Percentiles rank a stretch among this genome's conserved stretches.
These are phyloP conservation scores for Wickerhamiella cacticola DNA, from an alignment of 805 yeast species.

Conservation along the genomic window DNA sequence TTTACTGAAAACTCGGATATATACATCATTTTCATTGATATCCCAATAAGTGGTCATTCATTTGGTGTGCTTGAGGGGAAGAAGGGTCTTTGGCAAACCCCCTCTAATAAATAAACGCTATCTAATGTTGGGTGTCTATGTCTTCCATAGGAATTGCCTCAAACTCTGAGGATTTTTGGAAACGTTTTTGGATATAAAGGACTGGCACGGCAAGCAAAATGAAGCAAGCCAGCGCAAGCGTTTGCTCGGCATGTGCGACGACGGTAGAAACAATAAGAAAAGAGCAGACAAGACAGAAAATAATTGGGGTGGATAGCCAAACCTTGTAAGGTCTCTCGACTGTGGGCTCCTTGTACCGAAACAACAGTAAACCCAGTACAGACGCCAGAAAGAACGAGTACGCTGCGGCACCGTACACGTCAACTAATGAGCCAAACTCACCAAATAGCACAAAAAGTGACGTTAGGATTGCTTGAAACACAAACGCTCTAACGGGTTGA, in stretches of 20 bases:
- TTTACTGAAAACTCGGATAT: slow-evolving; percentile 20
- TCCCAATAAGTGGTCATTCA: slow-evolving; percentile 18
- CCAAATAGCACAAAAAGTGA: slow-evolving; percentile 29
- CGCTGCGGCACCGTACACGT: slow-evolving; percentile 31
- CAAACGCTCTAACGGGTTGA: slow-evolving; percentile 28
- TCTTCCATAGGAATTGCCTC: not conserved
- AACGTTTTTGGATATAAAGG: not conserved
- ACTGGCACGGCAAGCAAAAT: slow-evolving; percentile 27
- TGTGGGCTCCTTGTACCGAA: slow-evolving; percentile 28
- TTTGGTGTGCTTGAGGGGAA: too few species aligned
- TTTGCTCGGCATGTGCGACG: slow-evolving; percentile 28
- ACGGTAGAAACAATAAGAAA: slow-evolving; percentile 28
- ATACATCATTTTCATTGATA: slow-evolving; percentile 20
- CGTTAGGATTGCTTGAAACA: slow-evolving; percentile 27
- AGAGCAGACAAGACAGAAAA: slow-evolving; percentile 31
- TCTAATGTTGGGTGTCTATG: not conserved
- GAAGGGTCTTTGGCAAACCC: too few species aligned
- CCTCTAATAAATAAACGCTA: not conserved
- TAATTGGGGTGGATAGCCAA: slow-evolving; percentile 29
- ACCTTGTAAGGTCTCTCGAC: slow-evolving; percentile 31
- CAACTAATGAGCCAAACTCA: slow-evolving; percentile 29
- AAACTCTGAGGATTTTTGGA: not conserved
- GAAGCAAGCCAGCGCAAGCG: slow-evolving; percentile 25
- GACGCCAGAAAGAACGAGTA: slow-evolving; percentile 28
- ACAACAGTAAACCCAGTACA: slow-evolving; percentile 30